These are phyloP conservation scores for Alternaria panax DNA, from an alignment of 2,329 filamentous ascomycete species.

Conservation along the genomic window DNA sequence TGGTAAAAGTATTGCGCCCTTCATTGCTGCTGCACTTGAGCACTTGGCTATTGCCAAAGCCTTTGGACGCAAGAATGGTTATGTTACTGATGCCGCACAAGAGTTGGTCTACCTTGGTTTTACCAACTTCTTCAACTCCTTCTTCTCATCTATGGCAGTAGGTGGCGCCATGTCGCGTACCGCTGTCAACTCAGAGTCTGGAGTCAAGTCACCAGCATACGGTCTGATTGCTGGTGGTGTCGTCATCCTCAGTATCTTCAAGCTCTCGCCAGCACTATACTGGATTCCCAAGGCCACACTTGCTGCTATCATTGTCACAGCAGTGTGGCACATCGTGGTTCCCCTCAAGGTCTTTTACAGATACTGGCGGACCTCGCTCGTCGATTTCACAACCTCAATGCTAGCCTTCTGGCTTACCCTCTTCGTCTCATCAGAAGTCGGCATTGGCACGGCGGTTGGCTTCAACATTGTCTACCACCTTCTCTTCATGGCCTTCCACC, in stretches of 20 bases:
- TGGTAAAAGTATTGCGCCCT: constrained; percentile 64
- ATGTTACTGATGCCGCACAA: constrained; percentile 69
- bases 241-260: constrained; percentile 68
- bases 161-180: constrained; percentile 73
- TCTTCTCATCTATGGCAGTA: constrained; percentile 71
- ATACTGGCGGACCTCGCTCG: constrained; percentile 70
- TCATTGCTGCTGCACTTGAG: constrained; percentile 68
- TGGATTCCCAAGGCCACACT: constrained; percentile 73
- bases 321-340: constrained; percentile 68
- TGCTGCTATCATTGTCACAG: constrained; percentile 71
- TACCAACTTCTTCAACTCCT: constrained; percentile 69
- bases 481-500: constrained; percentile 64
- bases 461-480: constrained; percentile 61
- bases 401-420: constrained; percentile 70
- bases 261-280: constrained; percentile 67
- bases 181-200: constrained; percentile 70
- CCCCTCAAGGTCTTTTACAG: constrained; percentile 66
- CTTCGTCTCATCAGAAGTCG: constrained; percentile 67
- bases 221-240: constrained; percentile 68
- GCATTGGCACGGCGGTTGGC: constrained; percentile 65
- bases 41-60: constrained; percentile 71
- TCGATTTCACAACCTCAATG: constrained; percentile 70
- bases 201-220: constrained; percentile 67
- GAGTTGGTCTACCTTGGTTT: constrained; percentile 70
- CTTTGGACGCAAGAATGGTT: constrained; percentile 68